phyloP scores from a whole-genome alignment of 352 stramenopile genomes.

The Globisporangium middletonii region DNA sequence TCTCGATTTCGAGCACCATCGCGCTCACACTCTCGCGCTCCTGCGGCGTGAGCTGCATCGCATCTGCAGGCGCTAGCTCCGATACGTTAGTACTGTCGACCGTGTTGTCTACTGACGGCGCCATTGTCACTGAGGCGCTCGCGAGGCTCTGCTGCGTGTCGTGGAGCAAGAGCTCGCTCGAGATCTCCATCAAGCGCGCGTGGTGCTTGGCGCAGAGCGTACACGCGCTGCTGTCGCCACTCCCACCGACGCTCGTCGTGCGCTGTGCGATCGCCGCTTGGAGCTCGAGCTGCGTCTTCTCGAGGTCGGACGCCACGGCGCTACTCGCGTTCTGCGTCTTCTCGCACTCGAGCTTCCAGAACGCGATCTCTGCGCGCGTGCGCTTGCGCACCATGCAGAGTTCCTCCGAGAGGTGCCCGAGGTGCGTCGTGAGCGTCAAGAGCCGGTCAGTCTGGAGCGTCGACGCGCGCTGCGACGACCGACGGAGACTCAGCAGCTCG shows the following conservation, averaged over 20 bases:
- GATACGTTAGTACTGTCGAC: slow-evolving; percentile 1
- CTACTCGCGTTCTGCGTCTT: slow-evolving; percentile 55
- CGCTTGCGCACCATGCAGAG: slow-evolving; percentile 59
- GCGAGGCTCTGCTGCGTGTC: slow-evolving; percentile 9
- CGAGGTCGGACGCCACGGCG: slow-evolving; percentile 24
- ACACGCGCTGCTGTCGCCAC: slow-evolving; percentile 11
- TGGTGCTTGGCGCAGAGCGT: slow-evolving; percentile 49
- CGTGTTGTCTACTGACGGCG: background rate
- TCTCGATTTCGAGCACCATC: slow-evolving; percentile 46
- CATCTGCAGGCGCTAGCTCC: background rate
- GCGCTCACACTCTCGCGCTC: slow-evolving; percentile 31
- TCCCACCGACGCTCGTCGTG: background rate
- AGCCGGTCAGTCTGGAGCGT: slow-evolving; percentile 53
- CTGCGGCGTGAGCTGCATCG: slow-evolving; percentile 20
- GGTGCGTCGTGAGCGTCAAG: slow-evolving; percentile 55
- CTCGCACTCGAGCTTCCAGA: slow-evolving; percentile 63
- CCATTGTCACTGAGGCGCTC: background rate
- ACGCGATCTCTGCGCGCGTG: slow-evolving; percentile 50
- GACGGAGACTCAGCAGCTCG: slow-evolving; percentile 35
- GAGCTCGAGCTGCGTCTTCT: slow-evolving; percentile 29
- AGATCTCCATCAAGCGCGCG: slow-evolving; percentile 41
- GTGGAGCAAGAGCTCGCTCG: slow-evolving; percentile 23
- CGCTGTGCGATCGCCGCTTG: slow-evolving; percentile 7
- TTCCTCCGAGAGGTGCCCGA: slow-evolving; percentile 62
- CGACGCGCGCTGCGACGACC: slow-evolving; percentile 42